Conservation (phyloP, 768 basidiomycete genomes). For the Tylopilus rubrobrunneus region DNA sequence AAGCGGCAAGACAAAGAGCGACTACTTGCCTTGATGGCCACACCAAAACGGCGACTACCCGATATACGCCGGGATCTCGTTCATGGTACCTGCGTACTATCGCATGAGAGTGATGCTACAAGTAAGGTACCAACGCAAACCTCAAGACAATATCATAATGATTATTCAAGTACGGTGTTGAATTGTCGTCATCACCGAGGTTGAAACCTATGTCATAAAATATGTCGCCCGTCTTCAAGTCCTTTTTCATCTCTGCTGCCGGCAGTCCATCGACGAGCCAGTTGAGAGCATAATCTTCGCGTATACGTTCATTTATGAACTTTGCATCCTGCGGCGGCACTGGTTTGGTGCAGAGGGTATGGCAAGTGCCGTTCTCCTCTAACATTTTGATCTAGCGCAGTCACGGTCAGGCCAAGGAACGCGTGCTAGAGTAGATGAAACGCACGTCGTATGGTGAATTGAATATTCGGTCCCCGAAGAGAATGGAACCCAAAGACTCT, state of each 20-base stretch:
- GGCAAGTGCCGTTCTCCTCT: conserved; percentile 69
- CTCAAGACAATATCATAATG: conserved; percentile 86
- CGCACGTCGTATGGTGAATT: conserved; percentile 83
- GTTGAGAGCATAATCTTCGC: conserved; percentile 89
- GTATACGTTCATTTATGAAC: conserved; percentile 89
- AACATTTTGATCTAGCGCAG: conserved; percentile 74
- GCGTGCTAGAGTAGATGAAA: conserved; percentile 5
- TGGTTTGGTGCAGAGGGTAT: conserved; percentile 59
- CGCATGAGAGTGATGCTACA: conserved; percentile 5
- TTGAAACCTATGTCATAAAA: conserved; percentile 96
- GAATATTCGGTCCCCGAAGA: conserved; percentile 97
- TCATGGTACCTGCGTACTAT: conserved; percentile 65
- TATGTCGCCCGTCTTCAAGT: conserved; percentile 71
- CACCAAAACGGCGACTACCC: conserved; percentile 93
- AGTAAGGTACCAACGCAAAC: conserved; percentile 33
- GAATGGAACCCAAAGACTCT: conserved; percentile 85
- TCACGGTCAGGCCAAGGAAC: conserved; percentile 6
- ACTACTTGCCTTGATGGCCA: conserved; percentile 51
- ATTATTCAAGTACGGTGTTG: conserved; percentile 76
- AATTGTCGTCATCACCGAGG: conserved; percentile 70
- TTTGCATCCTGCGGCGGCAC: conserved; percentile 71
- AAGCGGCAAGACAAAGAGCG: neutral
- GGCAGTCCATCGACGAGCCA: conserved; percentile 95
- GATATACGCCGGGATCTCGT: conserved; percentile 62
- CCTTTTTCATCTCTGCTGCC: conserved; percentile 87